Base-by-base conservation (phyloP, 345 rosid species). In the Hypericum perforatum region DNA sequence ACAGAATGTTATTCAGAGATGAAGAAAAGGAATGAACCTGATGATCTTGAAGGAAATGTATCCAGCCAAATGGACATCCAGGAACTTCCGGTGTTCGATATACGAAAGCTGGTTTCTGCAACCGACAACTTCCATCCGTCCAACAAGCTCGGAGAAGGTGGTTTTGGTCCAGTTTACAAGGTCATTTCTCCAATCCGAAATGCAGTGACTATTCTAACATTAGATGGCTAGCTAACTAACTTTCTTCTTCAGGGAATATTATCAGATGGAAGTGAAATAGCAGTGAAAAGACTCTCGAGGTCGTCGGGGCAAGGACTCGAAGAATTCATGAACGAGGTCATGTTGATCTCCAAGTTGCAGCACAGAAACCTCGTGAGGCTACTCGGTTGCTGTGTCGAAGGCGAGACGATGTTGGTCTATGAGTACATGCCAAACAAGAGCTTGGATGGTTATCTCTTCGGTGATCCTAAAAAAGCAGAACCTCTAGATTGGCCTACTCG, bases 281-380 rank as follows among this genome's bases (percentile, higher is more conserved):
- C 57, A 7, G 68, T 57, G 9, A 63, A 63, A 57, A 49, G 61
- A 37, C 42, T 63, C 32, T 56, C 56, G 9, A 60, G 45, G 29
- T 22, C 32, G 4, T 22, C 32, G 4, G 32, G 32, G 32, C 32
- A 22, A 22, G 32, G 32, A 22, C 32, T 22, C 32, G 32, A 22
- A 22, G 32, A 22, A 22, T 22, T 22, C 43, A 52, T 42, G 38
- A 6, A 0, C 14, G 7, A 32, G 6, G 2, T 41, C 11, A 5
- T 43, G 9, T n/a, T 44, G 1, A 43, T 60, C 7, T 5, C 67
- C 0, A 63, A 54, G 52, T 61, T 56, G 43, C 61, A 56, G 29
- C 72, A 62, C 7, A 22, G 64, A 47, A 68, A 68, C 53, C 60
- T 62, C 10, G 72, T 62, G 5, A 63, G 57, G 11, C 59, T 62